Conservation (phyloP, 2,329 filamentous ascomycete genomes). For the Paraphaeosphaeria sporulosa region DNA sequence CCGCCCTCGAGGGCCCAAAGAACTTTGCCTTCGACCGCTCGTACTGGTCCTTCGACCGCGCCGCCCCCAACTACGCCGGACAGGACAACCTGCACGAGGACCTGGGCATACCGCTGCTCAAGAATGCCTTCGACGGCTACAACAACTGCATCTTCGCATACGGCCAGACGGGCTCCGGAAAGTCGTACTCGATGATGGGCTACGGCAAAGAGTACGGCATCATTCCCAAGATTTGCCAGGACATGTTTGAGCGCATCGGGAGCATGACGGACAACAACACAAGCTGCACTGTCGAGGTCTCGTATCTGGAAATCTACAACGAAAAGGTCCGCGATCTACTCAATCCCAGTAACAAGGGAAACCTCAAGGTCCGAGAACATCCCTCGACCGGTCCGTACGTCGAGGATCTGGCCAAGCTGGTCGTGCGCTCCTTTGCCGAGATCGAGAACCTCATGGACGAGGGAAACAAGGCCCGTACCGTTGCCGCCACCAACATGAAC, state of each 20-base stretch:
- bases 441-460: conserved; percentile 99
- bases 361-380: conserved; percentile 96
- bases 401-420: conserved; percentile 94
- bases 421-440: conserved; percentile 90
- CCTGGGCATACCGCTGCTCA: conserved; percentile 85
- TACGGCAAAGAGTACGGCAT: conserved; percentile 96
- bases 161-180: conserved; percentile 96
- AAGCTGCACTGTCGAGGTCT: conserved; percentile 94
- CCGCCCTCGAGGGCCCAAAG: conserved; percentile 71
- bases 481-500: conserved; percentile 99
- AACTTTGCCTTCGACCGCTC: conserved; percentile 95
- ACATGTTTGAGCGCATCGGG: conserved; percentile 92
- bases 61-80: conserved; percentile 82
- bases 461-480: conserved; percentile 97
- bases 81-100: conserved; percentile 90
- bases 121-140: conserved; percentile 98
- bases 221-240: conserved; percentile 94
- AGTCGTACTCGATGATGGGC: conserved; percentile 99
- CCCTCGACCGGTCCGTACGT: conserved; percentile 97
- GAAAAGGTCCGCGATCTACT: conserved; percentile 94
- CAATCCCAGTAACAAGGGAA: conserved; percentile 94
- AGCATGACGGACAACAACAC: conserved; percentile 77
- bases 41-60: conserved; percentile 96
- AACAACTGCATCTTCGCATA: conserved; percentile 99
- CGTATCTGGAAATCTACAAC: conserved; percentile 99